Percentiles rank a stretch among this genome's conserved stretches.
These are phyloP conservation scores for Abrus pulchellus DNA, from an alignment of 306 rosid species.

Conservation along the genomic window DNA sequence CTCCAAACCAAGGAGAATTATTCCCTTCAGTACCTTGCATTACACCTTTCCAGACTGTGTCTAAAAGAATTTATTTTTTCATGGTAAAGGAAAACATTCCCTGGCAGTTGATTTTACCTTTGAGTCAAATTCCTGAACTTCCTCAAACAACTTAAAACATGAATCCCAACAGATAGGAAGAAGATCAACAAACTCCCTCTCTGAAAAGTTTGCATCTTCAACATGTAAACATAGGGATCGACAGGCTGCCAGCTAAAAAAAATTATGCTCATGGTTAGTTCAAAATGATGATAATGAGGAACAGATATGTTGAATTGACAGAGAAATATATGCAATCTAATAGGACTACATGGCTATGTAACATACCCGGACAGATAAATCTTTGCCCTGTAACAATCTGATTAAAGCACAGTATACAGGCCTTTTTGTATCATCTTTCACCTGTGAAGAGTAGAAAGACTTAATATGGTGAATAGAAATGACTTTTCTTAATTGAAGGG, in stretches of 20 bases:
- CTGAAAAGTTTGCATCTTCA: slow-evolving; percentile 95
- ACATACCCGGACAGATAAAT: slow-evolving; percentile 88
- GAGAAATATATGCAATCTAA: slow-evolving; percentile 38
- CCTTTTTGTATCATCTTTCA: slow-evolving; percentile 91
- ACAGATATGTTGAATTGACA: slow-evolving; percentile 35
- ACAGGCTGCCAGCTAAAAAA: slow-evolving; percentile 92
- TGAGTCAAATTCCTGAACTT: slow-evolving; percentile 95
- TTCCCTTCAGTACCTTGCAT: slow-evolving; percentile 1
- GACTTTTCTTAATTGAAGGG: slow-evolving; percentile 34
- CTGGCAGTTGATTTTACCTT: slow-evolving; percentile 68
- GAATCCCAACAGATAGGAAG: slow-evolving; percentile 94
- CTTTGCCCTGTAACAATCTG: slow-evolving; percentile 84
- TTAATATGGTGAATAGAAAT: slow-evolving; percentile 35
- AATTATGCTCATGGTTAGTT: slow-evolving; percentile 51
- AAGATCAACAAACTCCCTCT: slow-evolving; percentile 84
- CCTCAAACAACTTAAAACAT: slow-evolving; percentile 86
- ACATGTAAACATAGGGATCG: slow-evolving; percentile 87
- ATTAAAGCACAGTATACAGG: slow-evolving; percentile 92
- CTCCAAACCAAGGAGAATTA: slow-evolving; percentile 25
- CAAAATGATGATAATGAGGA: slow-evolving; percentile 34
- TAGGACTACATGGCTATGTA: slow-evolving; percentile 37
- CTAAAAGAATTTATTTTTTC: slow-evolving; percentile 6
- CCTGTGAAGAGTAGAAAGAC: slow-evolving; percentile 58
- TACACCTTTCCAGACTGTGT: slow-evolving; percentile 9
- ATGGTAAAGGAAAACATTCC: slow-evolving; percentile 33